A percentile compares a stretch with the other conserved stretches of the same genome.
These are phyloP conservation scores for Candida cerambycidarum DNA, from an alignment of 805 yeast species.

Conservation along the genomic window DNA sequence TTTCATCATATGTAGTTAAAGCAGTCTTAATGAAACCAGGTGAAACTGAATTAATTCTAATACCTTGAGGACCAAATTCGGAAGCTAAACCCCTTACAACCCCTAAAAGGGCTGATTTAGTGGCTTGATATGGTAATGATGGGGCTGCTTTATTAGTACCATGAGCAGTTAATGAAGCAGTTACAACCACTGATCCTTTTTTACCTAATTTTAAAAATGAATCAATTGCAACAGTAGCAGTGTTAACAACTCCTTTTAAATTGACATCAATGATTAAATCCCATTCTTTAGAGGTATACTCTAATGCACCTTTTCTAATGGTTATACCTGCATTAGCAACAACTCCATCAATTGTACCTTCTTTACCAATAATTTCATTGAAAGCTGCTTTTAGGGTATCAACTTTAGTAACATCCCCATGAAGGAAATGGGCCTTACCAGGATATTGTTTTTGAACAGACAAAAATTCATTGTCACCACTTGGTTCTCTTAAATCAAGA, in stretches of 20 bases:
- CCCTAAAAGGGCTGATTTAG: slow-evolving; percentile 42
- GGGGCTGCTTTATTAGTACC: slow-evolving; percentile 39
- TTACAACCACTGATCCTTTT: slow-evolving; percentile 38
- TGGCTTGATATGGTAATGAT: slow-evolving; percentile 45
- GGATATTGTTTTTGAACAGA: slow-evolving; percentile 9
- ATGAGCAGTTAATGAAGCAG: slow-evolving; percentile 46
- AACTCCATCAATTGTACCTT: slow-evolving; percentile 29
- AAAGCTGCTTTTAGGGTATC: slow-evolving; percentile 10
- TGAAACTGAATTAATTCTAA: slow-evolving; percentile 39
- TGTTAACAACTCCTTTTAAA: slow-evolving; percentile 26
- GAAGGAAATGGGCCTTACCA: slow-evolving; percentile 8
- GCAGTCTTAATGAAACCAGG: slow-evolving; percentile 44
- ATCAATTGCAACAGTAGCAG: slow-evolving; percentile 10
- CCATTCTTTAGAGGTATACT: slow-evolving; percentile 27
- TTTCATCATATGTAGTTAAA: slow-evolving; percentile 32
- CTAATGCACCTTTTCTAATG: slow-evolving; percentile 29
- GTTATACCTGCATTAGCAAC: slow-evolving; percentile 37
- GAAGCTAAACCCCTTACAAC: slow-evolving; percentile 42
- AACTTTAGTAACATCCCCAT: slow-evolving; percentile 11
- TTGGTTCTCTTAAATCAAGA: slow-evolving; percentile 48
- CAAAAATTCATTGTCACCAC: slow-evolving; percentile 9
- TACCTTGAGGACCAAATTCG: slow-evolving; percentile 50
- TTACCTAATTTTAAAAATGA: slow-evolving; percentile 19
- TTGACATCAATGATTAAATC: slow-evolving; percentile 30
- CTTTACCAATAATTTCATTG: slow-evolving; percentile 6